phyloP scores from a whole-genome alignment of 2,329 filamentous ascomycete species.

The Nigrospora sphaerica region DNA sequence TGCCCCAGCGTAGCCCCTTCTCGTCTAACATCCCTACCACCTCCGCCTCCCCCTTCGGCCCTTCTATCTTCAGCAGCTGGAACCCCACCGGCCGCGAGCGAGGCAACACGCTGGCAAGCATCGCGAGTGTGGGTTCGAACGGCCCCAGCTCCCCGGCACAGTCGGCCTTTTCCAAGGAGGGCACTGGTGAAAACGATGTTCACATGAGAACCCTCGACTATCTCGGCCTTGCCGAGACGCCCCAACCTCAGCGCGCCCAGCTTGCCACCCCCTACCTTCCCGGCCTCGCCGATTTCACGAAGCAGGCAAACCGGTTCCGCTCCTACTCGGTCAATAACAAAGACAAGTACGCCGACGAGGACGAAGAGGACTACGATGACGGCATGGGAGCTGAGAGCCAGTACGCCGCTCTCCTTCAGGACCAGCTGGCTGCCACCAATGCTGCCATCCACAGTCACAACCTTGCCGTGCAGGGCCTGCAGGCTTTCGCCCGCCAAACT shows the following conservation, averaged over 20 bases:
- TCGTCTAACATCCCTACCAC: constrained; percentile 43
- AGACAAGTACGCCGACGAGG: constrained; percentile 89
- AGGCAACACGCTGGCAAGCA: constrained; percentile 74
- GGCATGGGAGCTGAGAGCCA: constrained; percentile 45
- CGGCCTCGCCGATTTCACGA: constrained; percentile 68
- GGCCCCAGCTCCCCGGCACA: constrained; percentile 81
- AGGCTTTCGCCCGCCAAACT: constrained; percentile 76
- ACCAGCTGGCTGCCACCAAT: constrained; percentile 57
- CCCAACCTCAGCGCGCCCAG: constrained; percentile 69
- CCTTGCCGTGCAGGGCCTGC: constrained; percentile 65
- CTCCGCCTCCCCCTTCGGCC: constrained; percentile 67
- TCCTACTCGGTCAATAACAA: constrained; percentile 99
- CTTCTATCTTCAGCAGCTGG: constrained; percentile 88
- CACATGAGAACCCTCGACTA: constrained; percentile 89
- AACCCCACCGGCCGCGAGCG: constrained; percentile 65
- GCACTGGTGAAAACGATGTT: constrained; percentile 78
- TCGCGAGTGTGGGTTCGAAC: constrained; percentile 84
- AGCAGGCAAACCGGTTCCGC: constrained; percentile 78
- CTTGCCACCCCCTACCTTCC: constrained; percentile 70
- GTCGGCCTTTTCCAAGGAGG: constrained; percentile 80
- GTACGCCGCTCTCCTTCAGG: constrained; percentile 54
- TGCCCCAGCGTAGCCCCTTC: constrained; percentile 80
- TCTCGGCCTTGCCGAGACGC: constrained; percentile 87
- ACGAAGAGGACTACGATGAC: constrained; percentile 68
- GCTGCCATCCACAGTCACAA: constrained; percentile 84